Conservation (phyloP, 768 basidiomycete species). For the Piloderma croceum region DNA sequence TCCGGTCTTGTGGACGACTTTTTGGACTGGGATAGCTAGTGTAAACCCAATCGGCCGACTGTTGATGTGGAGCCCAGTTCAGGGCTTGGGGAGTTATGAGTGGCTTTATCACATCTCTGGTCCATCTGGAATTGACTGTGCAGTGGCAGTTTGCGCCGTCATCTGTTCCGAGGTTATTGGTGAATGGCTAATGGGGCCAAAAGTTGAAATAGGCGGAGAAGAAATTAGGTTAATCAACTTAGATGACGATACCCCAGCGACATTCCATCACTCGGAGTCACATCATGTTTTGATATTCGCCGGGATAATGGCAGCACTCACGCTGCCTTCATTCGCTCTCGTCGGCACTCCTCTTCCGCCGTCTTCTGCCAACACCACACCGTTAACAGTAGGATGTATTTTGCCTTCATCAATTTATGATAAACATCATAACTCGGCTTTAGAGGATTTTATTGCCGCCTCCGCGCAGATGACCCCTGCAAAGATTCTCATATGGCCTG, state of each 20-base stretch:
- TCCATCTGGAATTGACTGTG: constrained; percentile 62
- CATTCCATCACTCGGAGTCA: constrained; percentile 1
- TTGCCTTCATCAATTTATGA: constrained; percentile 46
- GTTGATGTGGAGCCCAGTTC: constrained; percentile 62
- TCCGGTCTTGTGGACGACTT: constrained; percentile 62
- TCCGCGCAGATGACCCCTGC: constrained; percentile 43
- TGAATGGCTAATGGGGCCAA: constrained; percentile 54
- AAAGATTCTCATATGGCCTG: constrained; percentile 72
- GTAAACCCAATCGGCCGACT: constrained; percentile 67
- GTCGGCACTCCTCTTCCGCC: constrained; percentile 35
- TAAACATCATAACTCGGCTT: constrained; percentile 34
- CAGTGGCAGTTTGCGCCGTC: constrained; percentile 71
- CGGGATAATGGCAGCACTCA: constrained; percentile 37
- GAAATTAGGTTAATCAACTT: too few species aligned
- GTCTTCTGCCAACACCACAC: constrained; percentile 40
- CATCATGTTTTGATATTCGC: constrained; percentile 20
- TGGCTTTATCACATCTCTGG: constrained; percentile 63
- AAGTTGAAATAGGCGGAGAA: constrained; percentile 12
- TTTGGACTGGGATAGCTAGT: constrained; percentile 51
- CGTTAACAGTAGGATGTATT: constrained; percentile 61
- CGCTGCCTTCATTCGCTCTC: constrained; percentile 52
- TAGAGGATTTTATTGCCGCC: constrained; percentile 62
- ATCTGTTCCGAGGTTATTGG: constrained; percentile 51
- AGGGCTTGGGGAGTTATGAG: constrained; percentile 46
- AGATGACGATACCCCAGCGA: constrained; percentile 9